phyloP scores from a whole-genome alignment of 192 early-diverging fungal genomes.

The Nowakowskiella sp. region DNA sequence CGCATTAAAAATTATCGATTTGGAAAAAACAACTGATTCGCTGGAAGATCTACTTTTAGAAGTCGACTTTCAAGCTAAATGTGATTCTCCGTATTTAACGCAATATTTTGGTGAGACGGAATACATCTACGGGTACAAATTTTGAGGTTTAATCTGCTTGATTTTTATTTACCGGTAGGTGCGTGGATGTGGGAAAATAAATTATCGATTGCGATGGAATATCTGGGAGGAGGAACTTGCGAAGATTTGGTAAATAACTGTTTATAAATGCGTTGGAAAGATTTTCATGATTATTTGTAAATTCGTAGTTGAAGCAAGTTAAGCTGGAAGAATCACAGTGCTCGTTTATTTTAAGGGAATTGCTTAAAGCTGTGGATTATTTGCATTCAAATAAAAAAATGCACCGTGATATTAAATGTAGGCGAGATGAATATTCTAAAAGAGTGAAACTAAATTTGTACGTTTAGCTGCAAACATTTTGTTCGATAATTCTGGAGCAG shows the following conservation, averaged over 20 bases:
- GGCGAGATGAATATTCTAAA: background rate
- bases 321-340: constrained; percentile 22
- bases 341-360: constrained; percentile 16
- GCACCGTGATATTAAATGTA: constrained; percentile 24
- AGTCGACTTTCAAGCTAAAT: constrained; percentile 30
- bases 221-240: constrained; percentile 22
- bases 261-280: background rate
- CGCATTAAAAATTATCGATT: constrained; percentile 25
- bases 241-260: constrained; percentile 16
- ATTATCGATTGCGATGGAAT: constrained; percentile 27
- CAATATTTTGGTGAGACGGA: constrained; percentile 14
- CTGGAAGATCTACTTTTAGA: constrained; percentile 24
- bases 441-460: constrained; percentile 8
- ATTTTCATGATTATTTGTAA: background rate
- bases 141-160: background rate
- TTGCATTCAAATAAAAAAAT: constrained; percentile 22
- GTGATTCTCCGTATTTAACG: constrained; percentile 23
- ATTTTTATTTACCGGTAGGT: background rate
- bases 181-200: constrained; percentile 28
- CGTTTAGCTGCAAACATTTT: constrained; percentile 21
- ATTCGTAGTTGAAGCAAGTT: constrained; percentile 14
- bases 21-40: constrained; percentile 22
- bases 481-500: constrained; percentile 20
- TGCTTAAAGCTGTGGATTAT: constrained; percentile 13
- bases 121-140: background rate